Conservation (phyloP, 768 basidiomycete genomes). For the Ramaria sp. region DNA sequence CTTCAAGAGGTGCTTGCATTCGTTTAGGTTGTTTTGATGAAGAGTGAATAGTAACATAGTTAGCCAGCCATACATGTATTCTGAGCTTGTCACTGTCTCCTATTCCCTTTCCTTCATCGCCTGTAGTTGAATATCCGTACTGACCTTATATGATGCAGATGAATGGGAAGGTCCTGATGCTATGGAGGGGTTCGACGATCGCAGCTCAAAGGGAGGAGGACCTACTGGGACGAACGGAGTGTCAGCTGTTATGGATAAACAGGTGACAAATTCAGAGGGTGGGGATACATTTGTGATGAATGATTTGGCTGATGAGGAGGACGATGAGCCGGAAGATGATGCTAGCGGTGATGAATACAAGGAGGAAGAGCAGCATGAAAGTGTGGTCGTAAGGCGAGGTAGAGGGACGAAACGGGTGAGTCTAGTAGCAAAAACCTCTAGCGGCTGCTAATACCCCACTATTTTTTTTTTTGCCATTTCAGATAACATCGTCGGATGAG, state of each 20-base stretch:
- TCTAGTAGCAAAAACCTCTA: background rate
- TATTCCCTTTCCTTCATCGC: background rate
- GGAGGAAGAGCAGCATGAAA: slow-evolving; percentile 23
- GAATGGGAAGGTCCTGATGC: slow-evolving; percentile 61
- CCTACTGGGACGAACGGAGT: background rate
- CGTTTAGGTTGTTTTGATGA: background rate
- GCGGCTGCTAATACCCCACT: background rate
- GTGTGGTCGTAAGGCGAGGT: slow-evolving; percentile 25
- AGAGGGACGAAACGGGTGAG: slow-evolving; percentile 30
- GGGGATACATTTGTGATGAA: slow-evolving; percentile 30
- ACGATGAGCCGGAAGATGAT: slow-evolving; percentile 19
- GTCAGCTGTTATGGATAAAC: background rate
- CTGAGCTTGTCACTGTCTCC: background rate
- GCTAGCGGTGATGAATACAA: slow-evolving; percentile 69
- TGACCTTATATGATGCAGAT: slow-evolving; percentile 34
- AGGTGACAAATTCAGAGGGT: background rate
- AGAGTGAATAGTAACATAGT: background rate
- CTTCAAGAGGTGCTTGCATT: background rate
- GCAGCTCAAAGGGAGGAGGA: slow-evolving; percentile 1
- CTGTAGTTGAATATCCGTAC: slow-evolving; percentile 10
- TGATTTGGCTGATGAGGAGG: slow-evolving; percentile 14
- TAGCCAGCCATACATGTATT: background rate
- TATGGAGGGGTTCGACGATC: slow-evolving; percentile 29
- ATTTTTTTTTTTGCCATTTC: background rate
- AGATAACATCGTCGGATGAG: slow-evolving; percentile 12